Percentiles rank a stretch among this genome's conserved stretches.
phyloP scores from a whole-genome alignment of 805 yeast genomes.

The Limtongia smithiae region DNA sequence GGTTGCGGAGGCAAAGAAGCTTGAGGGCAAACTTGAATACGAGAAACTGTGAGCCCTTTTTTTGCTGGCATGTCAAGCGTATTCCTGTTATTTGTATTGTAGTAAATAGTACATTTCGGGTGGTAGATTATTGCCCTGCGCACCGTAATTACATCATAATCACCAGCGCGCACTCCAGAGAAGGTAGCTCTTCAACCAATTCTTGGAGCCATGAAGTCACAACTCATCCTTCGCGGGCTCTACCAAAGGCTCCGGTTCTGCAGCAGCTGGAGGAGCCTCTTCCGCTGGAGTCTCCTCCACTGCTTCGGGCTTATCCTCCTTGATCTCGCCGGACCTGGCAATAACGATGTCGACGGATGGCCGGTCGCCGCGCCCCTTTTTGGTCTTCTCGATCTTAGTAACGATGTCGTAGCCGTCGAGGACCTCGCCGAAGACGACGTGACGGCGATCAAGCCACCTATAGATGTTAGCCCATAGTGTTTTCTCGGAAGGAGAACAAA shows the following conservation, averaged over 20 bases:
- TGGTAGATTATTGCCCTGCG: too few species aligned
- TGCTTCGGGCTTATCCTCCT: constrained; percentile 11
- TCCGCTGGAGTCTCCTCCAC: constrained; percentile 28
- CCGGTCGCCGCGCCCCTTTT: constrained; percentile 54
- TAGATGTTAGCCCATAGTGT: background rate
- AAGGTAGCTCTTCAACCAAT: constrained; percentile 13
- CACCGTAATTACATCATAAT: background rate
- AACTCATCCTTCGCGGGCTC: constrained; percentile 34
- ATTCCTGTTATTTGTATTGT: too few species aligned
- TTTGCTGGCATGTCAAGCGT: too few species aligned
- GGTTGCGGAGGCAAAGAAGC: constrained; percentile 93
- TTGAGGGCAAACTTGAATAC: constrained; percentile 79
- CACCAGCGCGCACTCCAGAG: constrained; percentile 14
- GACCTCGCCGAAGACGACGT: constrained; percentile 96
- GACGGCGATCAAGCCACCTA: constrained; percentile 84
- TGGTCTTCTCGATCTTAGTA: constrained; percentile 73
- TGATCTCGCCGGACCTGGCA: constrained; percentile 39
- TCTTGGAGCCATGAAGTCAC: constrained; percentile 27
- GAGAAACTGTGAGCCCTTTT: constrained; percentile 64
- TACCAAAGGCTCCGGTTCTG: constrained; percentile 12
- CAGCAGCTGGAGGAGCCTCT: constrained; percentile 26
- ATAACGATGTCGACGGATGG: constrained; percentile 64
- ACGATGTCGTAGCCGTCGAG: constrained; percentile 75
- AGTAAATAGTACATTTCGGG: too few species aligned
- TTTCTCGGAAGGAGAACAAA: background rate